Evolutionary conservation across 164 flowering plant species (phyloP).

Genomic region (Nymphaea colorata): DNA sequence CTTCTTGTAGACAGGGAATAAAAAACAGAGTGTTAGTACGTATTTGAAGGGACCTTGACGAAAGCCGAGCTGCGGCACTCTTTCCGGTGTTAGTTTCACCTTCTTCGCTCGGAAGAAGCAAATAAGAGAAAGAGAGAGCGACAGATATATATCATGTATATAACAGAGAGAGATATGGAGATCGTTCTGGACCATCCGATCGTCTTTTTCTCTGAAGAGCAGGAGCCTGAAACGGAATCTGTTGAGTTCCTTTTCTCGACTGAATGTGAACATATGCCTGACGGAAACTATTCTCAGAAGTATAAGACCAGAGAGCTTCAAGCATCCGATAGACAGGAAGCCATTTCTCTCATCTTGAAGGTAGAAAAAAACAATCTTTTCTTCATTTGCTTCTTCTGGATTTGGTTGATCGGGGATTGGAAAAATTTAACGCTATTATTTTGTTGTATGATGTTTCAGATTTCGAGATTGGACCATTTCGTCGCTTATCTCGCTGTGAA

Average conservation of each 20-base stretch:
- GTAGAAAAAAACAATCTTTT: slow-evolving; percentile 8
- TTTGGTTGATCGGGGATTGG: neutral
- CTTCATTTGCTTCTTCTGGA: neutral
- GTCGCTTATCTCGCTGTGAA: slow-evolving; percentile 46
- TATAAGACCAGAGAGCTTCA: slow-evolving; percentile 12
- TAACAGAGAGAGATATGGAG: slow-evolving; percentile 20
- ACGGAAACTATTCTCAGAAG: slow-evolving; percentile 6
- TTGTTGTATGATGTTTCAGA: neutral
- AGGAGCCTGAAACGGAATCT: slow-evolving; percentile 15
- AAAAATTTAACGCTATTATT: neutral
- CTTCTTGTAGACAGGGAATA: no score
- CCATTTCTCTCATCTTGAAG: slow-evolving; percentile 31
- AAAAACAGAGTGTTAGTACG: no score
- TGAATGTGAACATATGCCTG: slow-evolving; percentile 58
- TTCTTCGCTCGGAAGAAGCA: no score
- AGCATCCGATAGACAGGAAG: slow-evolving; percentile 20
- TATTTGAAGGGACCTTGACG: no score
- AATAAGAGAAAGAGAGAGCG: no score
- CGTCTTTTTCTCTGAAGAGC: slow-evolving; percentile 5
- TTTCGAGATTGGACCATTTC: slow-evolving; percentile 26
- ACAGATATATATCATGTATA: no score
- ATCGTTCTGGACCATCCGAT: slow-evolving; percentile 57
- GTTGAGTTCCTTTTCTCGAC: slow-evolving; percentile 25
- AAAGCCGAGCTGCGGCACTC: no score
- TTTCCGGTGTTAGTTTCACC: no score